Evolutionary conservation across 1,284 basidiomycete species (phyloP), one percentile per base, ranked within the genome.

Genomic region (Cryptococcus sp.): DNA sequence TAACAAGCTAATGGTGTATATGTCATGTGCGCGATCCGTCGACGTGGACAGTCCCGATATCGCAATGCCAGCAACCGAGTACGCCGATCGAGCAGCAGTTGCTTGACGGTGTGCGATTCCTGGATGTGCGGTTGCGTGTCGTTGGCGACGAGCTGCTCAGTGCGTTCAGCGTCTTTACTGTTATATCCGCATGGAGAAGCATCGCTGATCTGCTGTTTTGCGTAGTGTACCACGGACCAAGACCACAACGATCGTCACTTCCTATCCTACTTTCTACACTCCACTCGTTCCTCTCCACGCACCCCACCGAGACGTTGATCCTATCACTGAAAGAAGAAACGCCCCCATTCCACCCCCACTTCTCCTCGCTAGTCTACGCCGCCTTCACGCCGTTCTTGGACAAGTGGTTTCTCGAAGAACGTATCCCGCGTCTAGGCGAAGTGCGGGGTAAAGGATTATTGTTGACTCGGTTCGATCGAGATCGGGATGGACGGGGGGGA

Each of bases 311-410:
- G 75, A 88, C 88, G 0, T 73, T 94, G 42, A 83, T 94, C 40
- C 85, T 93, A 79, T 91, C 86, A 13, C 84, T 95, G 72, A 93
- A 94, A 75, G 88, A 93, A 73, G 92, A 94, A 73, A 87, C 66
- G 16, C 72, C 74, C 27, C 60, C 67, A n/a, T 60, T 60, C 48
- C 62, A 68, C 70, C 67, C 57, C 2, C 15, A 64, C 11, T 93
- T 93, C 76, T 88, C 89, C 0, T 67, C 75, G 35, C 75, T 86
- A 11, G 88, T 93, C 7, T 85, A 84, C 53, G 78, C 84, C 41
- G 87, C 87, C 56, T 86, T 94, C 47, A 71, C 60, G n/a, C 54
- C 60, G 2, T 67, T 65, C 50, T 85, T 86, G 11, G 85, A 86
- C 10, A 83, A 81, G 4, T 93, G 90, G 89, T 92, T 85, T 71